Evolutionary conservation across 2,329 filamentous ascomycete species (phyloP).

Genomic region (Thermoascus crustaceus): DNA sequence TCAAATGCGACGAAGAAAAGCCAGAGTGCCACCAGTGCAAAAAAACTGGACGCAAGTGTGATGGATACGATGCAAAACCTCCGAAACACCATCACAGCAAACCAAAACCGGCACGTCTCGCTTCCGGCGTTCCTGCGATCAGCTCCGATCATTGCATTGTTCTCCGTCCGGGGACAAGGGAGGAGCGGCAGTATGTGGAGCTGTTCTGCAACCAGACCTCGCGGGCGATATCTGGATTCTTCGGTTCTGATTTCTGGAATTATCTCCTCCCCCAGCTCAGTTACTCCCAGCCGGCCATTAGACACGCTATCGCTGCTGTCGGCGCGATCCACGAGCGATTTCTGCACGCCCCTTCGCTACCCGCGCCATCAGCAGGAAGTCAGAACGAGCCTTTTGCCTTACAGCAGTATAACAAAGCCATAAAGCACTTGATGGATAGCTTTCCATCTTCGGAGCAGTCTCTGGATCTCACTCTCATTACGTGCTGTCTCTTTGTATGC

Average conservation of each 20-base stretch:
- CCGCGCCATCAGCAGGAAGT: neutral
- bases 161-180: conserved; percentile 16
- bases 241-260: conserved; percentile 23
- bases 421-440: conserved; percentile 28
- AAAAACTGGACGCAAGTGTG: conserved; percentile 15
- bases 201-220: conserved; percentile 36
- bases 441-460: conserved; percentile 4
- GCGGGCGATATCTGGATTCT: conserved; percentile 36
- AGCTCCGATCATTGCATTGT: conserved; percentile 12
- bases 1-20: conserved; percentile 1
- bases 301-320: conserved; percentile 44
- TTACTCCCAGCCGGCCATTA: conserved; percentile 39
- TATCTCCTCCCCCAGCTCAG: conserved; percentile 41
- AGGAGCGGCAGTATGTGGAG: conserved; percentile 31
- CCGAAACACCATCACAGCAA: conserved; percentile 6
- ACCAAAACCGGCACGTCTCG: conserved; percentile 1
- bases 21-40: conserved; percentile 1
- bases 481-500: conserved; percentile 16
- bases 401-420: conserved; percentile 44
- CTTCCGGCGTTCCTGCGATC: too few species aligned
- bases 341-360: conserved; percentile 5
- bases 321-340: conserved; percentile 40
- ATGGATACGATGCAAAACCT: conserved; percentile 39
- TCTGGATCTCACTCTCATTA: conserved; percentile 11
- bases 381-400: conserved; percentile 29